Base-by-base conservation (phyloP, 2,329 filamentous ascomycete genomes). In the Cladorrhinum sp. region DNA sequence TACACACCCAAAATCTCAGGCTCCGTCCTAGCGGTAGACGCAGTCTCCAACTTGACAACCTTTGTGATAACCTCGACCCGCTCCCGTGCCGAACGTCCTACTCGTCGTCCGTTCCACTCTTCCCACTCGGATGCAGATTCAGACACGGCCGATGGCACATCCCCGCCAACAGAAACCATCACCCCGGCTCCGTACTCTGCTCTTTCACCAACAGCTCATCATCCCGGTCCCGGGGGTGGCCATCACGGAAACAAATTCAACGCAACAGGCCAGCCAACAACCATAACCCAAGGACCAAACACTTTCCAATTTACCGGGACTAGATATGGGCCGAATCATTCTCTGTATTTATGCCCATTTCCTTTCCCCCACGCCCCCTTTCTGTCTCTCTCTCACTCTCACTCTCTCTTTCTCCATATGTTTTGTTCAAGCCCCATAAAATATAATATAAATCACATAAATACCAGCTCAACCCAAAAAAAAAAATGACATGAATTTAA, bases 241-340 rank as follows among this genome's bases (percentile, higher is more conserved):
- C 36, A 5, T 42, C 36, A 42, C 16, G 6, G 36, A 7, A 39
- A 36, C 42, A 42, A 42, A 42, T 42, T 42, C 46, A 68, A 67
- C 61, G 55, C 51, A 7, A 71, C 65, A 10, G 67, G 66, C 52
- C 55, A 62, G 6, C 62, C 68, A 2, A 68, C 63, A 30, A 71
- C 68, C 58, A 66, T 70, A 55, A 71, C 68, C 20, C 69, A 71
- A 46, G 68, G 68, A 7, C 69, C 66, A 1, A 60, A 62, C 8
- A 71, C 68, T 0, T 71, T 70, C 57, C 48, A 67, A 33, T 71
- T 64, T 56, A 71, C 67, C 16, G 67, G 66, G 21, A 66, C 67
- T 10, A 60, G 67, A 16, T 62, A 51, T 58, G 65, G 66, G 33
- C 57, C 64, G 0, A 57, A 64, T 60, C 65, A 63, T 36, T 69